Conservation (phyloP, 2,329 filamentous ascomycete species). For the Aspergillus versicolor region DNA sequence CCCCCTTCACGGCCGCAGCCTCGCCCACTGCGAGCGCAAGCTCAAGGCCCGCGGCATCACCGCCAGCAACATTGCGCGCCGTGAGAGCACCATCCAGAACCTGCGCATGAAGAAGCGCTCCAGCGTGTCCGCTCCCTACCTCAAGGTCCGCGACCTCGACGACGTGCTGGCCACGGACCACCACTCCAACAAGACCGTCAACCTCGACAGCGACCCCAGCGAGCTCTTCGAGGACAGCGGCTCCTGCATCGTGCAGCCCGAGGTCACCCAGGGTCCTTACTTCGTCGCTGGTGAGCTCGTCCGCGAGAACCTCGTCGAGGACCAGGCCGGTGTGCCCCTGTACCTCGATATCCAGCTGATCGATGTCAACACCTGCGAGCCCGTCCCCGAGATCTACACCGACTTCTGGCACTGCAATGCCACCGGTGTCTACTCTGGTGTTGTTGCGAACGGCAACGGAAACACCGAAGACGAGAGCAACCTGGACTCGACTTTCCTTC, state of each 20-base stretch:
- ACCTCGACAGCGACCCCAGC: constrained; percentile 20
- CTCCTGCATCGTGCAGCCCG: constrained; percentile 50
- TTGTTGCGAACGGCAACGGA: constrained; percentile 39
- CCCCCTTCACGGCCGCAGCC: constrained; percentile 13
- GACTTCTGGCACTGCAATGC: constrained; percentile 46
- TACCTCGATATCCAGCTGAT: constrained; percentile 43
- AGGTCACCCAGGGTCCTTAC: constrained; percentile 50
- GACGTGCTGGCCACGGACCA: constrained; percentile 39
- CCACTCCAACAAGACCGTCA: constrained; percentile 31
- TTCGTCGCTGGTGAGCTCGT: constrained; percentile 45
- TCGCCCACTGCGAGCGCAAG: constrained; percentile 21
- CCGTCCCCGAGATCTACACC: constrained; percentile 34
- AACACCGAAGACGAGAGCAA: constrained; percentile 38
- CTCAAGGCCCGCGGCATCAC: constrained; percentile 25
- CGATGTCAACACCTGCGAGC: constrained; percentile 44
- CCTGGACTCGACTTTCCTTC: constrained; percentile 46
- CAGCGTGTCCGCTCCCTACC: constrained; percentile 12
- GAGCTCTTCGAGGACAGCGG: constrained; percentile 28
- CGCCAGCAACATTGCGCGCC: constrained; percentile 22
- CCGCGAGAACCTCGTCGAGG: constrained; percentile 31
- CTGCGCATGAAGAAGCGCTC: background rate
- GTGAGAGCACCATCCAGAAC: constrained; percentile 17
- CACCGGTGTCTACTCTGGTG: constrained; percentile 42
- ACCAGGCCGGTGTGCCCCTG: constrained; percentile 37
- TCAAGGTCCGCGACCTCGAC: constrained; percentile 33